A percentile compares a stretch with the other conserved stretches of the same genome.
Evolutionary conservation across 768 basidiomycete species (phyloP).

Genomic region (Pulveroboletus frians): DNA sequence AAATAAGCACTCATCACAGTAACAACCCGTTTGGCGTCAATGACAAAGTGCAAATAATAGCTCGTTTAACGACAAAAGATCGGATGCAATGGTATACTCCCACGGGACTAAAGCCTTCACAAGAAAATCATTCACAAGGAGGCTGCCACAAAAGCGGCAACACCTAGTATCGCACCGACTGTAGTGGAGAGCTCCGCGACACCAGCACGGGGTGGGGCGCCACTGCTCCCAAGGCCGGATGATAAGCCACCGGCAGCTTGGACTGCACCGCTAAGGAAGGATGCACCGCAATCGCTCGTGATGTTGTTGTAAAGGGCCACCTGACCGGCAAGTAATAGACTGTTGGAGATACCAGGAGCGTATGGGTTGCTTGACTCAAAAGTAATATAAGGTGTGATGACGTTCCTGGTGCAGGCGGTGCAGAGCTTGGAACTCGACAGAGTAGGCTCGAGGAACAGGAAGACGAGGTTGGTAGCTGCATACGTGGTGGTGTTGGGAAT

Average conservation of each 20-base stretch:
- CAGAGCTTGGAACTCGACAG: conserved; percentile 57
- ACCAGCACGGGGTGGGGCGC: conserved; percentile 23
- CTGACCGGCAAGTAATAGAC: conserved; percentile 65
- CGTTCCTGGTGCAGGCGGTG: conserved; percentile 72
- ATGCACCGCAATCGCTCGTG: conserved; percentile 56
- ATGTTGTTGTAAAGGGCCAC: conserved; percentile 58
- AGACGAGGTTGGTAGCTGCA: conserved; percentile 59
- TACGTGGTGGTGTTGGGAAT: conserved; percentile 54
- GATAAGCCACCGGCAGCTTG: conserved; percentile 63
- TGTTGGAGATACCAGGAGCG: conserved; percentile 64
- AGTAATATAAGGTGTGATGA: conserved; percentile 70
- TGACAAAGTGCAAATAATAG: conserved; percentile 15
- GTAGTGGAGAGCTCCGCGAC: conserved; percentile 26
- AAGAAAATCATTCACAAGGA: conserved; percentile 31
- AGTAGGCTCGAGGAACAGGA: conserved; percentile 67
- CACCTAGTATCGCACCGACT: conserved; percentile 31
- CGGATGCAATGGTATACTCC: conserved; percentile 15
- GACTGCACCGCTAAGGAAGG: conserved; percentile 64
- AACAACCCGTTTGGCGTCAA: conserved; percentile 11
- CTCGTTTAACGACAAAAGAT: conserved; percentile 21
- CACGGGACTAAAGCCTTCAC: conserved; percentile 7
- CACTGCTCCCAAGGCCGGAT: conserved; percentile 31
- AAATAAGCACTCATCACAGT: conserved; percentile 4
- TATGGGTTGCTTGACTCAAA: conserved; percentile 72
- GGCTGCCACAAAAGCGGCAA: conserved; percentile 30